A percentile compares a stretch with the other conserved stretches of the same genome.
Evolutionary conservation across 2,329 filamentous ascomycete species (phyloP).

Genomic region (Sordariomycetes sp.): DNA sequence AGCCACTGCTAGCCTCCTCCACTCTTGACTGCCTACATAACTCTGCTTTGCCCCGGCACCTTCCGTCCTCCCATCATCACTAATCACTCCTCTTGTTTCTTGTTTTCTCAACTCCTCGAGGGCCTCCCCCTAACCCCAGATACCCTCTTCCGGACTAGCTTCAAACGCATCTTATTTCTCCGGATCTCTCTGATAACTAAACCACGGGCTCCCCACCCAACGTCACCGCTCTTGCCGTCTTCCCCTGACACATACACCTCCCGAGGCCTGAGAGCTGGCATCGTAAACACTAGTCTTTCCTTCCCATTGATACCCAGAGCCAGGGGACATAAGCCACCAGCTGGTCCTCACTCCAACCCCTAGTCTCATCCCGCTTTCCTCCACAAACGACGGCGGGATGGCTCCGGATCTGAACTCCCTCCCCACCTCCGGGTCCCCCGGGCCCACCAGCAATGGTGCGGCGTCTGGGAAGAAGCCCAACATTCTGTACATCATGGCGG

Average conservation of each 20-base stretch:
- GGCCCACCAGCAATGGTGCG: constrained; percentile 12
- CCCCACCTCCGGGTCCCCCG: constrained; percentile 32
- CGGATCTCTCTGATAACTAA: not conserved
- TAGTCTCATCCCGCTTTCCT: not conserved
- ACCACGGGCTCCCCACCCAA: too few relatives aligned
- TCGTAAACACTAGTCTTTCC: too few relatives aligned
- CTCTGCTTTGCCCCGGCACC: not conserved
- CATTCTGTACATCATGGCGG: constrained; percentile 80
- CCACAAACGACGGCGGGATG: constrained; percentile 24
- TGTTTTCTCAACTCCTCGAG: not conserved
- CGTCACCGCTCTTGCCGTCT: too few relatives aligned
- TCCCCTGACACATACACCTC: too few relatives aligned
- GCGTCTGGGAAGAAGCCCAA: constrained; percentile 23
- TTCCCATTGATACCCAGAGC: too few relatives aligned
- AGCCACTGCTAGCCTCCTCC: not conserved
- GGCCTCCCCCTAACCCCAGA: not conserved
- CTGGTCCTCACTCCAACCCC: not conserved
- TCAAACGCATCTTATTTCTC: not conserved
- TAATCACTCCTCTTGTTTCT: not conserved
- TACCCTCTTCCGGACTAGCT: not conserved
- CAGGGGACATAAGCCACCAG: not conserved
- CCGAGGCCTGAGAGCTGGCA: too few relatives aligned
- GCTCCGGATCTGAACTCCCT: constrained; percentile 67
- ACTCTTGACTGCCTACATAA: not conserved
- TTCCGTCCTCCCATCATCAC: not conserved